Evolutionary conservation across 2,329 filamentous ascomycete genomes (phyloP).

Genomic region (Dactylellina sp.): DNA sequence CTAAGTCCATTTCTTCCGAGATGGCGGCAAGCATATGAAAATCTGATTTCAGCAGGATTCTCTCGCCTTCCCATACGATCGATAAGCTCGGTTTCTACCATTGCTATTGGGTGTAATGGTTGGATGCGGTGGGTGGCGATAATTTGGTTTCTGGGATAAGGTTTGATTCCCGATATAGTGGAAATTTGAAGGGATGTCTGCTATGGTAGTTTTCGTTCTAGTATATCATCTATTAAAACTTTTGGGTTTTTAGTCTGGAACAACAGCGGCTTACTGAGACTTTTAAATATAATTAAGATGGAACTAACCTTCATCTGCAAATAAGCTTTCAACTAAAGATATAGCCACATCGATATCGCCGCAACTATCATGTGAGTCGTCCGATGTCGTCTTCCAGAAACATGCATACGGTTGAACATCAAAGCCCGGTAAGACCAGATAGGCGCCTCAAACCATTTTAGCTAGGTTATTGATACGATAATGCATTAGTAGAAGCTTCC

Average conservation of each 20-base stretch:
- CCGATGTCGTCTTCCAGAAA: constrained; percentile 28
- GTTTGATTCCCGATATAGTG: not conserved
- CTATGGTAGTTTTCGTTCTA: not conserved
- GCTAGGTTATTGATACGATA: constrained; percentile 21
- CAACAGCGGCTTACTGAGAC: constrained; percentile 7
- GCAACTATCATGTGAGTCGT: constrained; percentile 16
- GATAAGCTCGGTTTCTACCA: constrained; percentile 52
- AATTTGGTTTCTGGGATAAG: not conserved
- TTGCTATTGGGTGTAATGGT: constrained; percentile 4
- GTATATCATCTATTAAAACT: not conserved
- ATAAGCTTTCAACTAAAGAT: not conserved
- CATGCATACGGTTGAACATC: constrained; percentile 10
- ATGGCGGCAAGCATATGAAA: constrained; percentile 40
- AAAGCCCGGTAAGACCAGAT: constrained; percentile 27
- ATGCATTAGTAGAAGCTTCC: constrained; percentile 7
- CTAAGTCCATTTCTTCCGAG: constrained; percentile 46
- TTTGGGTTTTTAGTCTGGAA: not conserved
- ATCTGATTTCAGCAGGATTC: constrained; percentile 47
- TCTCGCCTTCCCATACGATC: constrained; percentile 48
- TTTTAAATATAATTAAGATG: constrained; percentile 26
- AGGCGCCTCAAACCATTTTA: constrained; percentile 25
- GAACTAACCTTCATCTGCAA: not conserved
- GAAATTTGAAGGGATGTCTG: not conserved
- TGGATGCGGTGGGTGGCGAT: not conserved
- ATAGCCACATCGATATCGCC: constrained; percentile 7